Conservation (phyloP, 495 filamentous ascomycete species). For the Hypoxylon trugodes region DNA sequence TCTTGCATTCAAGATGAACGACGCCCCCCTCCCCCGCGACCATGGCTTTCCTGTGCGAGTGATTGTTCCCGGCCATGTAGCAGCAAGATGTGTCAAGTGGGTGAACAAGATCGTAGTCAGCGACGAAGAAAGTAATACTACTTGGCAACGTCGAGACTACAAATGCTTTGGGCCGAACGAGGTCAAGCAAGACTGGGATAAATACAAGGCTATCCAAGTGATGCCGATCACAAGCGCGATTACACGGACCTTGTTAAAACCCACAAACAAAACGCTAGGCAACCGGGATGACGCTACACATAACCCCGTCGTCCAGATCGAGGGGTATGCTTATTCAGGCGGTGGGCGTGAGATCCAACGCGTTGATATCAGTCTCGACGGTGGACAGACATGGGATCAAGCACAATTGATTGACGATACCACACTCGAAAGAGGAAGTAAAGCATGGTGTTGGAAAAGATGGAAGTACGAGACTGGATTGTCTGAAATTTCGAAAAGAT, state of each 20-base stretch:
- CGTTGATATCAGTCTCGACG: slow-evolving; percentile 66
- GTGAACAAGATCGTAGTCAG: slow-evolving; percentile 66
- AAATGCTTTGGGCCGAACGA: slow-evolving; percentile 68
- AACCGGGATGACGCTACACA: slow-evolving; percentile 16
- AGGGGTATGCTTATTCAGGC: slow-evolving; percentile 68
- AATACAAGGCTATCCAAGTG: slow-evolving; percentile 64
- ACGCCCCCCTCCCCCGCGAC: slow-evolving; percentile 59
- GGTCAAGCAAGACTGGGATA: slow-evolving; percentile 64
- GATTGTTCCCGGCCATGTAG: slow-evolving; percentile 68
- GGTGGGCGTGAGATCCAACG: slow-evolving; percentile 63
- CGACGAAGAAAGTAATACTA: slow-evolving; percentile 63
- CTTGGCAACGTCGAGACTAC: slow-evolving; percentile 71
- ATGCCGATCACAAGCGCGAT: slow-evolving; percentile 67
- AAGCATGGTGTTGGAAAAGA: slow-evolving; percentile 64
- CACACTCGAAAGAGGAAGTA: slow-evolving; percentile 37
- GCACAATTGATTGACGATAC: slow-evolving; percentile 57
- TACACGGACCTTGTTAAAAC: slow-evolving; percentile 44
- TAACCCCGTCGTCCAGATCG: slow-evolving; percentile 49
- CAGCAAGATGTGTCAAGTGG: slow-evolving; percentile 73
- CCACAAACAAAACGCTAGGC: neutral
- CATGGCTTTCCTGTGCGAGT: slow-evolving; percentile 69
- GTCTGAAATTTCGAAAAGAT: slow-evolving; percentile 52
- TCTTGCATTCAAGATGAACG: slow-evolving; percentile 69
- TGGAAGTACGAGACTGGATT: slow-evolving; percentile 60
- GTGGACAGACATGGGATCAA: slow-evolving; percentile 63